A percentile compares a stretch with the other conserved stretches of the same genome.
Conservation (phyloP, 1,284 basidiomycete genomes). For the Anthracocystis walkeri region DNA sequence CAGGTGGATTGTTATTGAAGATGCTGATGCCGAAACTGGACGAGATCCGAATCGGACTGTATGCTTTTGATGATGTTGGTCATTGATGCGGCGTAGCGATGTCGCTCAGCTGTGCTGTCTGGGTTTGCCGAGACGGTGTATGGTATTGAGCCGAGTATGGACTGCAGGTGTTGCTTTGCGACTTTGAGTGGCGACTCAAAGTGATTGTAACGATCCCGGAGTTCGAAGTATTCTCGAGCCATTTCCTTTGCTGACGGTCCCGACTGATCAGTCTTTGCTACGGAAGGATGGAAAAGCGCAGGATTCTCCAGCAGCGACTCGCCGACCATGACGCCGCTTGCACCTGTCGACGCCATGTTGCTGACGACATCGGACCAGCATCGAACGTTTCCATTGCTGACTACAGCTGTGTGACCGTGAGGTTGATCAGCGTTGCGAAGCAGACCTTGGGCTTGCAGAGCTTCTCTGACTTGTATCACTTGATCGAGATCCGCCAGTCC, state of each 20-base stretch:
- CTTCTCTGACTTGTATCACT: constrained; percentile 74
- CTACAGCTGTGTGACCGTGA: constrained; percentile 72
- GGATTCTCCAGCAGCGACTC: constrained; percentile 79
- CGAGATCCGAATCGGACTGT: constrained; percentile 20
- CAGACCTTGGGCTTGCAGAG: constrained; percentile 63
- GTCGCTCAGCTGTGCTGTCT: constrained; percentile 3
- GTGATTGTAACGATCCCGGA: constrained; percentile 13
- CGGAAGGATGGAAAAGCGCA: constrained; percentile 31
- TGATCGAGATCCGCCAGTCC: constrained; percentile 77
- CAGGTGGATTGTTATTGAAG: neutral
- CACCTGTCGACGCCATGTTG: constrained; percentile 75
- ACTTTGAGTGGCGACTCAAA: constrained; percentile 35
- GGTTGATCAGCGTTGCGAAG: constrained; percentile 58
- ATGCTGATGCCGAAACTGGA: constrained; percentile 18
- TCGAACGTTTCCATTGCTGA: constrained; percentile 82
- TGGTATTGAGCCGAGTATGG: constrained; percentile 35
- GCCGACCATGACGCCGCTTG: constrained; percentile 82
- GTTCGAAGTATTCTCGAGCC: constrained; percentile 31
- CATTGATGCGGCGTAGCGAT: constrained; percentile 23
- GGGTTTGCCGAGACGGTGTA: constrained; percentile 3
- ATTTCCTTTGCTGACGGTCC: constrained; percentile 11
- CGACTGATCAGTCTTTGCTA: neutral
- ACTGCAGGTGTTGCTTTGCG: constrained; percentile 42
- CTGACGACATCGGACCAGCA: constrained; percentile 74
- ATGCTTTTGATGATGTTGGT: constrained; percentile 27